These are phyloP conservation scores for Cladorrhinum sp. DNA, from an alignment of 2,329 filamentous ascomycete species.

Conservation along the genomic window DNA sequence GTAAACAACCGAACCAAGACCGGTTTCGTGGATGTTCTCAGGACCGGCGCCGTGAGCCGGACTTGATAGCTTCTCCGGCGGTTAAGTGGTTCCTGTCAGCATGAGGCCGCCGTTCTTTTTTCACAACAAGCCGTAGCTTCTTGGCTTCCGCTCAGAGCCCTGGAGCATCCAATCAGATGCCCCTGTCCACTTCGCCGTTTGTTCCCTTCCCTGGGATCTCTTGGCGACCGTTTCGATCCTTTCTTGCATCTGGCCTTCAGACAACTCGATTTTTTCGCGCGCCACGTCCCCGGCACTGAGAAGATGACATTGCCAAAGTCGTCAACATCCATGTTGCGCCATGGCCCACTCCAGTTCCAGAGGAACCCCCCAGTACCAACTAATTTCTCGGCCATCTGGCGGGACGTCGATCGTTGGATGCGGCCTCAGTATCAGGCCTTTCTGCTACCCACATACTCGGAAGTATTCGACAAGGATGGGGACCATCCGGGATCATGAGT, in stretches of 20 bases:
- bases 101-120: slow-evolving; percentile 26
- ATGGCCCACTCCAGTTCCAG: neutral
- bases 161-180: slow-evolving; percentile 11
- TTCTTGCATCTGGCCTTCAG: neutral
- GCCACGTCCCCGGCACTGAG: slow-evolving; percentile 1
- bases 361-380: neutral
- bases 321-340: slow-evolving; percentile 3
- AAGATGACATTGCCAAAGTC: neutral
- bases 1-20: slow-evolving; percentile 7
- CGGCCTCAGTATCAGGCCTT: neutral
- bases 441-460: neutral
- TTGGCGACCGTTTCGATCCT: slow-evolving; percentile 8
- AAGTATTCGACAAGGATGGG: neutral
- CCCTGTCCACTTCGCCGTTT: neutral
- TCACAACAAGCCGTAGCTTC: slow-evolving; percentile 2
- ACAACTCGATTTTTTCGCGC: neutral
- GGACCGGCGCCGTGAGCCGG: slow-evolving; percentile 7
- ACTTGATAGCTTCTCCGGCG: slow-evolving; percentile 7
- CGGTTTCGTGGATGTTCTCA: slow-evolving; percentile 7
- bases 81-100: slow-evolving; percentile 13
- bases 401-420: neutral
- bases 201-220: neutral
- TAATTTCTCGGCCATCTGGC: neutral
- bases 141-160: slow-evolving; percentile 1
- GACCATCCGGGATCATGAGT: neutral